These are phyloP conservation scores for Strobilomyces echinocephalus DNA, from an alignment of 768 basidiomycete genomes.

Conservation along the genomic window DNA sequence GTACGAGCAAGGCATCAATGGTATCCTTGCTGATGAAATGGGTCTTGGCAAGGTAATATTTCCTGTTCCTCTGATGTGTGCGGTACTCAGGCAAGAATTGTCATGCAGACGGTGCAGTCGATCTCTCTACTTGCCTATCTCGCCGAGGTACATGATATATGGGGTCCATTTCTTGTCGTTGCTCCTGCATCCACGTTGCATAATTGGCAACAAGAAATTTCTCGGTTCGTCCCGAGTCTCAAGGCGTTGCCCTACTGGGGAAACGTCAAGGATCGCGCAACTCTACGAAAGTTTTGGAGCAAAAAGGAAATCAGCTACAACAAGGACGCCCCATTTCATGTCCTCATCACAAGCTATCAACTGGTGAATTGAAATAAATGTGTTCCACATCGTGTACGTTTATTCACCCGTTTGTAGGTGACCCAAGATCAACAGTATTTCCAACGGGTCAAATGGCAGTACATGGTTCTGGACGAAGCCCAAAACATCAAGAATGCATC, in stretches of 20 bases:
- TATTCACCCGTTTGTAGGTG: slow-evolving; percentile 45
- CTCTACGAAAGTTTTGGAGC: slow-evolving; percentile 95
- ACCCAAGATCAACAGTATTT: slow-evolving; percentile 98
- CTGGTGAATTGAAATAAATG: slow-evolving; percentile 48
- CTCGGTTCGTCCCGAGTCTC: slow-evolving; percentile 88
- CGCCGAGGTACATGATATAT: slow-evolving; percentile 95
- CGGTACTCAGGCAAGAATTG: background rate
- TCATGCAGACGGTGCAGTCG: slow-evolving; percentile 84
- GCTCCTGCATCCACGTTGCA: slow-evolving; percentile 96
- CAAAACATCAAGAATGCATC: slow-evolving; percentile 99
- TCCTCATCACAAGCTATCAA: slow-evolving; percentile 96
- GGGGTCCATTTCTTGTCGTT: slow-evolving; percentile 98
- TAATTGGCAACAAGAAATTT: slow-evolving; percentile 99
- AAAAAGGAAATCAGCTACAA: slow-evolving; percentile 95
- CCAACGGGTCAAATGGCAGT: slow-evolving; percentile 97
- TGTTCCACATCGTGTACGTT: background rate
- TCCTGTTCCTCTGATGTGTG: slow-evolving; percentile 7
- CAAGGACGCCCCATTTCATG: slow-evolving; percentile 92
- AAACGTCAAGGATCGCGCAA: slow-evolving; percentile 90
- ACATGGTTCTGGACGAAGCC: slow-evolving; percentile 99
- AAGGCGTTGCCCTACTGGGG: slow-evolving; percentile 99
- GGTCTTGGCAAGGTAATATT: slow-evolving; percentile 76
- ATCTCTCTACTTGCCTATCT: slow-evolving; percentile 94
- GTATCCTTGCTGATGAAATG: slow-evolving; percentile 99
- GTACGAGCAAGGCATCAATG: slow-evolving; percentile 99